phyloP scores from a whole-genome alignment of 1,284 basidiomycete genomes.

The Tausonia pullulans region DNA sequence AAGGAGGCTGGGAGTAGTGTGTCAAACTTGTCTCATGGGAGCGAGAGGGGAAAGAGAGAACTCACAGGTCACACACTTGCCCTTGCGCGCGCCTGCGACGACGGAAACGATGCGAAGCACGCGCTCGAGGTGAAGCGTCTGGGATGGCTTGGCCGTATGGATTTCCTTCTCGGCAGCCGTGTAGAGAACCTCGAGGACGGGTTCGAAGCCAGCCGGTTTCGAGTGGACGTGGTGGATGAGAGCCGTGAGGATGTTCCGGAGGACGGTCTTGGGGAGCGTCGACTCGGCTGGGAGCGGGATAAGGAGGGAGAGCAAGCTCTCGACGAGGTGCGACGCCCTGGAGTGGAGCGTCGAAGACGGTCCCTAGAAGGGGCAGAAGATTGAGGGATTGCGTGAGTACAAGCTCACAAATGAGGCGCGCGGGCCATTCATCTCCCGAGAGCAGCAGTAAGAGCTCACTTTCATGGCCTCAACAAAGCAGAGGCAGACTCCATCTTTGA shows the following conservation, averaged over 20 bases:
- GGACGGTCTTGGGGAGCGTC: slow-evolving; percentile 36
- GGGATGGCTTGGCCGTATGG: background rate
- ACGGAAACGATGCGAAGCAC: slow-evolving; percentile 23
- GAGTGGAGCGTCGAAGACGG: slow-evolving; percentile 69
- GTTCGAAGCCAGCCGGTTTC: slow-evolving; percentile 49
- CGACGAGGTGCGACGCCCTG: slow-evolving; percentile 51
- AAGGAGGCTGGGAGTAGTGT: slow-evolving; percentile 2
- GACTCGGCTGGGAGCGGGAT: slow-evolving; percentile 25
- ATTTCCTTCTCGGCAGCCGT: slow-evolving; percentile 4
- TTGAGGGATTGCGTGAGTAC: background rate
- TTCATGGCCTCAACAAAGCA: slow-evolving; percentile 58
- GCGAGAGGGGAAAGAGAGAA: slow-evolving; percentile 18
- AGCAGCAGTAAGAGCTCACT: slow-evolving; percentile 37
- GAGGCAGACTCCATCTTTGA: slow-evolving; percentile 55
- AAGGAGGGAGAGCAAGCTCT: slow-evolving; percentile 37
- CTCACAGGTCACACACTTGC: slow-evolving; percentile 50
- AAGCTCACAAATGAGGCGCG: no score
- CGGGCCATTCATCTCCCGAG: slow-evolving; percentile 22
- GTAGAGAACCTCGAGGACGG: slow-evolving; percentile 42
- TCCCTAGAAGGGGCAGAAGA: slow-evolving; percentile 37
- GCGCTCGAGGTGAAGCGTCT: background rate
- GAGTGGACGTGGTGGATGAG: slow-evolving; percentile 64
- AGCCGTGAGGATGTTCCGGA: slow-evolving; percentile 49
- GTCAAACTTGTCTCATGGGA: slow-evolving; percentile 28
- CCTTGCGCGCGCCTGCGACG: slow-evolving; percentile 49